Base-by-base conservation (phyloP, 202 grass and related monocot genomes). In the Setaria italica region DNA sequence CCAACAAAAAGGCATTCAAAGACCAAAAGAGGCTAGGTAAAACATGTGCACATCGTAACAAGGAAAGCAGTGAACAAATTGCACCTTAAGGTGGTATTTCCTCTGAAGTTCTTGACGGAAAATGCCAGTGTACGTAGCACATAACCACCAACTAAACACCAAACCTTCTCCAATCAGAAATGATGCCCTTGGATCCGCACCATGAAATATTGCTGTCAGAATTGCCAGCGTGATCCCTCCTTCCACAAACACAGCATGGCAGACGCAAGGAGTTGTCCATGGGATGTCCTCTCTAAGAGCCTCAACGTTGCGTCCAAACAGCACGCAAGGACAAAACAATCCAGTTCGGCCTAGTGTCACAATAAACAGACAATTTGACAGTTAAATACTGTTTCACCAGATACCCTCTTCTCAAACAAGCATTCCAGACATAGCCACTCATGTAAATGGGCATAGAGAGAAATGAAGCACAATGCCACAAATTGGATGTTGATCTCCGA, bases 51-150 rank as follows among this genome's bases (percentile, higher is more conserved):
- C 13, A 32, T 35, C 3, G 2, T 39, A 56, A 56, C 19, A 32
- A 66, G 25, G 41, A 85, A 76, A 48, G 2, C 19, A 72, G 72
- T 32, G 29, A 50, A 74, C 56, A 32, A 60, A 74, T 15, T 55
- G 87, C 69, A 97, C 95, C 90, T 94, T 86, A 54, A 97, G 95
- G 90, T 97, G 95, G 69, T 97, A 97, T 89, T 92, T 89, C 88
- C 90, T 97, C 86, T 94, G 94, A 64, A 97, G 86, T 83, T 91
- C 89, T 79, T 97, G 94, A 51, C 94, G 90, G 70, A 91, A 97
- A 74, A 92, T 76, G 76, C 95, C 92, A 80, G 92, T 97, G 84
- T 97, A 97, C 65, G 91, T 97, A 63, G 76, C 87, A 79, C 95
- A 97, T 77, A 94, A 67, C 95, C 95, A 97, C 95, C 95, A 97